Evolutionary conservation across 257 asterid genomes (phyloP), one percentile per base, ranked within the genome.

Genomic region (Solanum chiquidenum): DNA sequence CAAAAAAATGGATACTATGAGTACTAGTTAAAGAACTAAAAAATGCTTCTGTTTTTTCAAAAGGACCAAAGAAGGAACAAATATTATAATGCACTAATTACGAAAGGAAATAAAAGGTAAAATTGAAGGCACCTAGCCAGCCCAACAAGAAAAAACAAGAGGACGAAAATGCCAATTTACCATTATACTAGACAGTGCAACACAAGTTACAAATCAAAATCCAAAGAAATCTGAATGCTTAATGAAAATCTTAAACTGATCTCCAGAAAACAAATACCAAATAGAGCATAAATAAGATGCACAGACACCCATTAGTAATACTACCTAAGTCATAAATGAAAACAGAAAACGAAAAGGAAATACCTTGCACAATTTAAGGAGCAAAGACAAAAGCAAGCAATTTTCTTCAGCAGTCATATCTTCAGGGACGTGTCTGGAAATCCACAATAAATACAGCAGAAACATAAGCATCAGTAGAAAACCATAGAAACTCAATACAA

Each of bases 361-460:
- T 92, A 95, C 98, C 96, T 85, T 89, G 92, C 92, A 94, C 85
- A 95, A 90, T 87, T 91, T 92, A 83, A 96, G 91, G 90, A 96
- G 88, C 92, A 92, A 88, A 10, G 92, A 87, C 91, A 94, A 89
- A 79, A 95, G 64, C 87, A 90, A 79, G 89, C 83, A 88, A 86
- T 89, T 89, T 85, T 94, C 98, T 88, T 92, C 98, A 80, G 91
- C 91, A 66, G 94, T 91, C 87, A 93, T 89, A 83, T 89, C 90
- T 77, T 92, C 91, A 52, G 91, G 89, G 83, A 83, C 71, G 79
- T 90, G 89, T 93, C 99, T 97, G 92, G 35, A 87, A 82, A 88
- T 82, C 89, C 89, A 88, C 74, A 89, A 87, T 80, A 87, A 75
- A 29, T 8, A 89, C 79, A 79, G 46, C 27, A 82, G 69, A 29